These are phyloP conservation scores for Tylopilus sp. DNA, from an alignment of 768 basidiomycete genomes.

Conservation along the genomic window DNA sequence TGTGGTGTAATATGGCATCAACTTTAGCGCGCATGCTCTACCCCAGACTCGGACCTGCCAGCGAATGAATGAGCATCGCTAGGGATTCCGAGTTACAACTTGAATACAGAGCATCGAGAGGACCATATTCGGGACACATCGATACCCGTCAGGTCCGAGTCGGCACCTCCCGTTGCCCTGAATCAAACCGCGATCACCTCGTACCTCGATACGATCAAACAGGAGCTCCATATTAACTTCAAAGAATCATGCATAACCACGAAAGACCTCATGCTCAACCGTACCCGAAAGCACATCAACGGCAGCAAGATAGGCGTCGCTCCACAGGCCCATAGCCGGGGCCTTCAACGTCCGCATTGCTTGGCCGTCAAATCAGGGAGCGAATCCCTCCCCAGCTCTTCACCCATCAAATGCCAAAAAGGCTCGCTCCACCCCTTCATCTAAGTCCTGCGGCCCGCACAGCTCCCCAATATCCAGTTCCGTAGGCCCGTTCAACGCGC, in stretches of 20 bases:
- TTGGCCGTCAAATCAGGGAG: no score
- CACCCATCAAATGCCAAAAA: not conserved
- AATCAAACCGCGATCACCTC: no score
- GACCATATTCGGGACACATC: no score
- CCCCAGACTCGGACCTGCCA: no score
- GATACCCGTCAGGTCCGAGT: no score
- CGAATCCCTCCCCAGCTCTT: not conserved
- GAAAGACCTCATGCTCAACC: not conserved
- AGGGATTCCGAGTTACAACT: no score
- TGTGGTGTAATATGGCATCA: no score
- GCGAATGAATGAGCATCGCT: no score
- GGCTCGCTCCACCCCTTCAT: not conserved
- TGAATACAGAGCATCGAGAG: no score
- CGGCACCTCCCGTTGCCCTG: no score
- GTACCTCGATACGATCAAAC: not conserved
- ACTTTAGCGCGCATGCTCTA: no score
- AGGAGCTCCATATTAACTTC: not conserved
- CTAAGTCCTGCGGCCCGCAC: slow-evolving; percentile 43
- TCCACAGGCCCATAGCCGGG: not conserved
- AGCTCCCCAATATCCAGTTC: slow-evolving; percentile 48
- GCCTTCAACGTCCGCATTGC: not conserved
- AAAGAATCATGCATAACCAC: not conserved
- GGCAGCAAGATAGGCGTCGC: not conserved
- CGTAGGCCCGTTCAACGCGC: slow-evolving; percentile 11
- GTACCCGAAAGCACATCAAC: no score